A percentile compares a stretch with the other conserved stretches of the same genome.
Conservation (phyloP, 805 yeast species). For the Starmerella asiatica region DNA sequence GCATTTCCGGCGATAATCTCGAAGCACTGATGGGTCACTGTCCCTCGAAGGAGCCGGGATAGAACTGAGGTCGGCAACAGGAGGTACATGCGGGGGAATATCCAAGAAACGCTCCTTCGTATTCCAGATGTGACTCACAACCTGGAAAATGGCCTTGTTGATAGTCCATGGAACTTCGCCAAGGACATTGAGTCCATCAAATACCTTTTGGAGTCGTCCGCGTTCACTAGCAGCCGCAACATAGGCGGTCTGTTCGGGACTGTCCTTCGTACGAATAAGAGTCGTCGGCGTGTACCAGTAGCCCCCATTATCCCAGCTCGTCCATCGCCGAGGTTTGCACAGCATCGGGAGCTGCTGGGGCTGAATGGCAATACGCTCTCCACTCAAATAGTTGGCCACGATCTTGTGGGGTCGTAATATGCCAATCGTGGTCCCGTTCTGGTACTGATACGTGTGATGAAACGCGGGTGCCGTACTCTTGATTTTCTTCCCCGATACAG, state of each 20-base stretch:
- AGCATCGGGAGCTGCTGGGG: constrained; percentile 92
- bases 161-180: constrained; percentile 91
- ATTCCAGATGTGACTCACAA: constrained; percentile 76
- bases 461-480: constrained; percentile 78
- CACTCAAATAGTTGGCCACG: constrained; percentile 51
- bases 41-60: constrained; percentile 49
- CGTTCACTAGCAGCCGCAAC: constrained; percentile 69
- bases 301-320: constrained; percentile 70
- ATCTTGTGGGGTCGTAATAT: constrained; percentile 62
- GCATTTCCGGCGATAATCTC: constrained; percentile 53
- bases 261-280: constrained; percentile 64
- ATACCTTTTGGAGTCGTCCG: constrained; percentile 50
- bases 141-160: constrained; percentile 53
- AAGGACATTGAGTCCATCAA: constrained; percentile 68
- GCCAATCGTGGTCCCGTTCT: constrained; percentile 67
- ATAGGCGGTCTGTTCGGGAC: constrained; percentile 84
- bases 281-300: constrained; percentile 50
- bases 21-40: constrained; percentile 58
- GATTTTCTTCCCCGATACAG: constrained; percentile 54
- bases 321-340: constrained; percentile 83
- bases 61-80: constrained; percentile 29
- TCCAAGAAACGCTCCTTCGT: constrained; percentile 61
- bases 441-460: constrained; percentile 73
- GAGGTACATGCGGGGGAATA: constrained; percentile 43
- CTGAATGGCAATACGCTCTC: constrained; percentile 50